phyloP scores from a whole-genome alignment of 2,329 filamentous ascomycete species.

The Neofusicoccum laricinum region DNA sequence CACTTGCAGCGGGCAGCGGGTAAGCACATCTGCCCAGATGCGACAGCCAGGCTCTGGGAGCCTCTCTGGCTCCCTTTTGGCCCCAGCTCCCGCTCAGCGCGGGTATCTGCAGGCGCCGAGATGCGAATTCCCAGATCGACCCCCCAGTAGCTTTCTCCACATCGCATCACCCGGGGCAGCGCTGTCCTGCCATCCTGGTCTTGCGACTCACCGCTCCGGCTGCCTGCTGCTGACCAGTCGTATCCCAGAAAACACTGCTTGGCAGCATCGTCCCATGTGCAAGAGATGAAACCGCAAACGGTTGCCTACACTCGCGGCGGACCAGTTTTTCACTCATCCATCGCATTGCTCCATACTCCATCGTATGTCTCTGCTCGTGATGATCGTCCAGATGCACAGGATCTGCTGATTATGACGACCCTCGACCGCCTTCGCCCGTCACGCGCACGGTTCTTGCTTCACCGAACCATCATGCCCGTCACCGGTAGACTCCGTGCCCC shows the following conservation, averaged over 20 bases:
- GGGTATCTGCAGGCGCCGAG: slow-evolving; percentile 6
- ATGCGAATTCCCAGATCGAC: background rate
- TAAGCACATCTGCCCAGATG: background rate
- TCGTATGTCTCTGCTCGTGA: background rate
- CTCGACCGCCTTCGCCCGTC: background rate
- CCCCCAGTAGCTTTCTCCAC: background rate
- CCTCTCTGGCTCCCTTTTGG: background rate
- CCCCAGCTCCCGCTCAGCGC: background rate
- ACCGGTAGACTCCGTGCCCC: background rate
- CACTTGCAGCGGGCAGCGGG: slow-evolving; percentile 3
- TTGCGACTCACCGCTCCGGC: slow-evolving; percentile 1
- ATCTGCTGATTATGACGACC: background rate
- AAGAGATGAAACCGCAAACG: background rate
- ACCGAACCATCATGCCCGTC: background rate
- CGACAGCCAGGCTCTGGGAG: background rate
- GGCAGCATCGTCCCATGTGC: background rate
- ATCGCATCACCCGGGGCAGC: background rate
- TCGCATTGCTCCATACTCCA: background rate
- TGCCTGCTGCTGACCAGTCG: background rate
- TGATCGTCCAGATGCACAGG: background rate
- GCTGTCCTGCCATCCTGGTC: background rate
- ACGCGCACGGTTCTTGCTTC: background rate
- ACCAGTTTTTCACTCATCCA: no score
- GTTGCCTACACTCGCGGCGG: background rate
- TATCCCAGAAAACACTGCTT: background rate